Percentiles rank a stretch among this genome's conserved stretches.
phyloP scores from a whole-genome alignment of 768 basidiomycete genomes.

The Lentinula sp. region DNA sequence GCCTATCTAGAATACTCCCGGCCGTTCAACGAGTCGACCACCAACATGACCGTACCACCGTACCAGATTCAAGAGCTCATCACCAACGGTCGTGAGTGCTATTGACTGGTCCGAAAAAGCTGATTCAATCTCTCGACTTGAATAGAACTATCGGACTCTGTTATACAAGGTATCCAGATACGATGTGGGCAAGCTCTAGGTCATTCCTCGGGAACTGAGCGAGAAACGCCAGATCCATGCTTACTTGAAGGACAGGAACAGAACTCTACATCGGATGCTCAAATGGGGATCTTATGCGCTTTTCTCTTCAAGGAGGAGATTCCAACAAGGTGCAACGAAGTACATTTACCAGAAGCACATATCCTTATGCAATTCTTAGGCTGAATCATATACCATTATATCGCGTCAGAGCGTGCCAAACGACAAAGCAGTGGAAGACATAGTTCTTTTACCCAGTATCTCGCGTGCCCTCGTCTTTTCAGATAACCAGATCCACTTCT shows the following conservation, averaged over 20 bases:
- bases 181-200: slow-evolving; percentile 58
- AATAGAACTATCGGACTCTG: slow-evolving; percentile 3
- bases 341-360: not conserved
- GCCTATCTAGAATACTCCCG: not conserved
- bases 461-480: slow-evolving; percentile 71
- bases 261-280: slow-evolving; percentile 86
- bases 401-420: slow-evolving; percentile 67
- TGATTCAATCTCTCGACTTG: slow-evolving; percentile 2
- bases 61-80: slow-evolving; percentile 51
- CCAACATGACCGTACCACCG: slow-evolving; percentile 37
- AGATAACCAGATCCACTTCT: slow-evolving; percentile 72
- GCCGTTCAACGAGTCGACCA: not conserved
- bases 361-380: slow-evolving; percentile 20
- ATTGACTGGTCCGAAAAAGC: not conserved
- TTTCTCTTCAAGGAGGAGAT: slow-evolving; percentile 59
- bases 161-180: slow-evolving; percentile 19
- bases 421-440: slow-evolving; percentile 71
- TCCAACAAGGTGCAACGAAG: slow-evolving; percentile 35
- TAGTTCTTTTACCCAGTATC: slow-evolving; percentile 73
- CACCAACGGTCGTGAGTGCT: slow-evolving; percentile 18
- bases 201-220: slow-evolving; percentile 16
- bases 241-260: slow-evolving; percentile 39
- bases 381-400: slow-evolving; percentile 58
- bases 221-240: not conserved
- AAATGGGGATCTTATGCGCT: slow-evolving; percentile 81